Evolutionary conservation across 2,329 filamentous ascomycete species (phyloP), one percentile per base, ranked within the genome.

Genomic region (Neodidymelliopsis sp.): DNA sequence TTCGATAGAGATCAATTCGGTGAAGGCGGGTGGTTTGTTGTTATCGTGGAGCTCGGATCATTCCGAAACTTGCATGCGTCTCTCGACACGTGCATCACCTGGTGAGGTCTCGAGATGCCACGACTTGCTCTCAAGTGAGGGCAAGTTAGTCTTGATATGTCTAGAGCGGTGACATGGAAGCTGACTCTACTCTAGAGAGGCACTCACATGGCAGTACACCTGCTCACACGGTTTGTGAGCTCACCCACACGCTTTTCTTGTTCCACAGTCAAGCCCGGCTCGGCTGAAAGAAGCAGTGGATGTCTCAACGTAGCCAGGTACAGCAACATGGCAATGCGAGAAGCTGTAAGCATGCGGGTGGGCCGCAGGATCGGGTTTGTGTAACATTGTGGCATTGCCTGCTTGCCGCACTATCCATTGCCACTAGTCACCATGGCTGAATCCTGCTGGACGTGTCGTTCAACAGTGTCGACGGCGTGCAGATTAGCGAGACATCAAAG

Each of bases 361-460:
- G 35, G 43, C 55, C 57, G 48, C 49, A 40, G 34, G 30, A 41
- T 35, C 36, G 55, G 49, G 52, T 54, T 40, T 23, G 56, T 59
- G 53, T 52, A 23, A 62, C 56, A 25, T 15, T 40, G 47, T 45
- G 40, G 25, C 35, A 29, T 45, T 12, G 23, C 27, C 20, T 31
- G 31, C 36, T 34, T 24, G 47, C 40, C 20, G 36, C 40, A 50
- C 20, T 38, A 31, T 30, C 11, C 35, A 42, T 37, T n/a, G 27
- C 38, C 27, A 42, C 27, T 33, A 30, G 47, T 45, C 22, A 36
- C 25, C 19, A 25, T 36, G 36, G 41, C 47, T 45, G 40, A 41
- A n/a, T 37, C 15, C 7, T 41, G 24, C 24, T 22, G 31, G 37
- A 45, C 15, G n/a, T 30, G 12, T 34, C 20, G 36, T 10, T 36